Percentiles rank a stretch among this genome's conserved stretches.
phyloP scores from a whole-genome alignment of 257 asterid species.

The Cynanchum wilfordii region DNA sequence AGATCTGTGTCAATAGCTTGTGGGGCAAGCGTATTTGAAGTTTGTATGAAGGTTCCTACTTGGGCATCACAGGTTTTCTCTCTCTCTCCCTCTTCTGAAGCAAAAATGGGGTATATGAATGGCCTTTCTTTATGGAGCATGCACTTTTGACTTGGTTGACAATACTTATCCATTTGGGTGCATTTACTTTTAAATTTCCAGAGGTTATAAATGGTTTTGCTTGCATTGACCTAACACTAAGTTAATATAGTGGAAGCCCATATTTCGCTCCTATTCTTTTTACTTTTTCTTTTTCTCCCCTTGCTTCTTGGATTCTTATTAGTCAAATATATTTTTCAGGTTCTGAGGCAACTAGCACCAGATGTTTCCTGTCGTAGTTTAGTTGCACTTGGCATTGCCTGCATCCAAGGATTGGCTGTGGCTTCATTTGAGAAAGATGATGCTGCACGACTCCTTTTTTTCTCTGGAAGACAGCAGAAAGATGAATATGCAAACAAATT shows the following conservation, averaged over 20 bases:
- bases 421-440: conserved; percentile 89
- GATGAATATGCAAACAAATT: conserved; percentile 29
- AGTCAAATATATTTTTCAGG: conserved; percentile 35
- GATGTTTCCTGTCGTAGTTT: conserved; percentile 80
- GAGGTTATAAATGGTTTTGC: neutral
- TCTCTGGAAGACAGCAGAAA: conserved; percentile 40
- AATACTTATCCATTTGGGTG: neutral
- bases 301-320: conserved; percentile 6
- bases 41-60: conserved; percentile 75
- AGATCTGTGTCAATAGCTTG: conserved; percentile 90
- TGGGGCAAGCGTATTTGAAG: conserved; percentile 91
- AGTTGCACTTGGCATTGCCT: conserved; percentile 84
- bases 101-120: neutral
- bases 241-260: neutral
- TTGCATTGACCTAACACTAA: neutral
- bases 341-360: conserved; percentile 88
- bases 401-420: conserved; percentile 84
- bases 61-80: conserved; percentile 93
- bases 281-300: neutral
- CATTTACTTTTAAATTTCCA: neutral
- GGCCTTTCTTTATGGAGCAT: neutral
- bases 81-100: neutral
- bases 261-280: neutral
- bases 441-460: conserved; percentile 69
- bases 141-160: neutral